Evolutionary conservation across 768 basidiomycete genomes (phyloP), one percentile per base, ranked within the genome.

Genomic region (Boletus patriciae): DNA sequence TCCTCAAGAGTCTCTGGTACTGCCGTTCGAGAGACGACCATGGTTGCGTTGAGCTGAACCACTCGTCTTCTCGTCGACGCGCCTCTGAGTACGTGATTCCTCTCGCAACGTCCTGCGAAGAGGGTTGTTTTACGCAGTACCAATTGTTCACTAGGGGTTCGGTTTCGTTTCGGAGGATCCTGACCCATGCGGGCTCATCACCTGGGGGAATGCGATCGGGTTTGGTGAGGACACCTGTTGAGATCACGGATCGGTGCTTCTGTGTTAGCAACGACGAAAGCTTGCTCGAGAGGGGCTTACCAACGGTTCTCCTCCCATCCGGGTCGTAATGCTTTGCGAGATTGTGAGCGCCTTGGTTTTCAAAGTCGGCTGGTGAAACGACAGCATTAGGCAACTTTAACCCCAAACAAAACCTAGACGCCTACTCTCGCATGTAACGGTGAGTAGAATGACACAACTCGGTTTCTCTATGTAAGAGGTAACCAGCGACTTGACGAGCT

Each of bases 301-400:
- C 88, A 16, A 91, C 85, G 0, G 88, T 92, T 5, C 88, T 78
- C 48, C 77, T 78, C 0, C 89, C 88, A 1, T 81, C 71, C 0
- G 84, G 82, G 58, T 91, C 88, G 46, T 79, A 72, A 15, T 72
- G 48, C 62, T 84, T 85, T 0, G 87, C 83, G 0, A 92, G 72
- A n/a, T 79, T 74, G 55, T 86, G 83, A 0, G 89, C 89, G 0
- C 85, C 86, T 66, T 92, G 89, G 42, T 89, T 92, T 61, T 91
- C 87, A 19, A 88, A 88, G 59, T 92, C 88, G 50, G 88, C 90
- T 92, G 79, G 18, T 47, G 68, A 68, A 19, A 59, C 81, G 44
- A 36, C 23, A 4, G 25, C 9, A 16, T 62, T 83, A 59, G 84
- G 83, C 0, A 74, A 5, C 3, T 11, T 21, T 19, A 34, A 68